Conservation (phyloP, 1,284 basidiomycete genomes). For the Ustilago shanxiensis region DNA sequence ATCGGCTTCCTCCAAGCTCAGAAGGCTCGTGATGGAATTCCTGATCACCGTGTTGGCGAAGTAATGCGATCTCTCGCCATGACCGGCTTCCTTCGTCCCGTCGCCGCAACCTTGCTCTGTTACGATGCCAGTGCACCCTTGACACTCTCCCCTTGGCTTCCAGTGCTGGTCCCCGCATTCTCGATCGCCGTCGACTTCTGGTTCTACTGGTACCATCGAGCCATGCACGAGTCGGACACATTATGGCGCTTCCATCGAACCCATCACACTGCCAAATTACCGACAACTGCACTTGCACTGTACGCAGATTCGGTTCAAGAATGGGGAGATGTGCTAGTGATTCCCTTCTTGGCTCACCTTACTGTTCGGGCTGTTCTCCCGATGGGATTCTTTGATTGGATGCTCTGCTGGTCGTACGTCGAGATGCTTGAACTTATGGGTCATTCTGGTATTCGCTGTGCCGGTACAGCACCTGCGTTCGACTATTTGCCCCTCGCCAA, state of each 20-base stretch:
- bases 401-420: constrained; percentile 49
- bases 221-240: constrained; percentile 58
- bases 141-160: constrained; percentile 44
- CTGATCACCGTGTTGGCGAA: constrained; percentile 38
- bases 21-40: constrained; percentile 49
- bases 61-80: constrained; percentile 48
- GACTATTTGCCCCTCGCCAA: constrained; percentile 33
- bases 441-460: constrained; percentile 62
- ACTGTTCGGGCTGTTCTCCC: constrained; percentile 26
- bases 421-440: constrained; percentile 57
- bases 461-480: constrained; percentile 33
- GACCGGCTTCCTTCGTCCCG: constrained; percentile 49
- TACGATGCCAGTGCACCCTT: constrained; percentile 52
- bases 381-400: constrained; percentile 47
- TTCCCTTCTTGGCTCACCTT: constrained; percentile 51
- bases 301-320: constrained; percentile 63
- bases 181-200: constrained; percentile 58
- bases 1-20: constrained; percentile 61
- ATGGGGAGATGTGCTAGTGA: constrained; percentile 53
- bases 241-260: constrained; percentile 57
- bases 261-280: constrained; percentile 62
- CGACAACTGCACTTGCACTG: constrained; percentile 50
- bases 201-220: constrained; percentile 65
- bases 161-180: constrained; percentile 54
- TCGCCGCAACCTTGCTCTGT: constrained; percentile 40